Conservation (phyloP, 1,284 basidiomycete genomes). For the Garcileccinum viscosum region DNA sequence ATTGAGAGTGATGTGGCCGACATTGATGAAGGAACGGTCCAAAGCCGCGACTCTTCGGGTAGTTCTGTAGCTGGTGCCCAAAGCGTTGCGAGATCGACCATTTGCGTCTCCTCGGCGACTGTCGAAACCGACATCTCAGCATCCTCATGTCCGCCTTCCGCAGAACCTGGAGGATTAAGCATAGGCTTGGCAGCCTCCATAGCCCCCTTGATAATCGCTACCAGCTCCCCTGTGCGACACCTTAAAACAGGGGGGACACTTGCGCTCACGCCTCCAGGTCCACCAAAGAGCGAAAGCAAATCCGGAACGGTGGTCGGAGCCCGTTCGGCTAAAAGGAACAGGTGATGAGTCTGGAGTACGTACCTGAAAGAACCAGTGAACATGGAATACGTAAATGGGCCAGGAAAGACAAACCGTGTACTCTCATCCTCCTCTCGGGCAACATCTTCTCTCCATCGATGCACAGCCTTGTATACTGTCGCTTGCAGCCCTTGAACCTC, state of each 20-base stretch:
- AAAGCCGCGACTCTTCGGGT: slow-evolving; percentile 31
- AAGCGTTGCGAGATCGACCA: not conserved
- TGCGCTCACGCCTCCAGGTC: slow-evolving; percentile 20
- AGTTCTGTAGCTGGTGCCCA: slow-evolving; percentile 2
- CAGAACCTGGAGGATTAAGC: not conserved
- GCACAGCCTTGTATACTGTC: slow-evolving; percentile 76
- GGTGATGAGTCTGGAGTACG: slow-evolving; percentile 73
- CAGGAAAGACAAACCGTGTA: slow-evolving; percentile 59
- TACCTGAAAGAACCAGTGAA: slow-evolving; percentile 52
- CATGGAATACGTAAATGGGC: not conserved
- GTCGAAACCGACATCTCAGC: not conserved
- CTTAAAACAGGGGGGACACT: slow-evolving; percentile 67
- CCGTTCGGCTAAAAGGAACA: slow-evolving; percentile 73
- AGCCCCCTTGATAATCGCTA: slow-evolving; percentile 62
- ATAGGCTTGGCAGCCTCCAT: slow-evolving; percentile 30
- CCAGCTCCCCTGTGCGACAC: slow-evolving; percentile 64
- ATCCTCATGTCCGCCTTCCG: not conserved
- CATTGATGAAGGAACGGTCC: slow-evolving; percentile 14
- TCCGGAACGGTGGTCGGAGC: slow-evolving; percentile 66
- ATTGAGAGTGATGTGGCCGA: slow-evolving; percentile 10
- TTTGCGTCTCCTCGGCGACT: not conserved
- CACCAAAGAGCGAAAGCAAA: slow-evolving; percentile 59
- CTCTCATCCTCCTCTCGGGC: slow-evolving; percentile 91
- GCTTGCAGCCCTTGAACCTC: slow-evolving; percentile 76
- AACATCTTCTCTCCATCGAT: slow-evolving; percentile 85